phyloP scores from a whole-genome alignment of 352 stramenopile genomes.

The Phytophthora hybrid region DNA sequence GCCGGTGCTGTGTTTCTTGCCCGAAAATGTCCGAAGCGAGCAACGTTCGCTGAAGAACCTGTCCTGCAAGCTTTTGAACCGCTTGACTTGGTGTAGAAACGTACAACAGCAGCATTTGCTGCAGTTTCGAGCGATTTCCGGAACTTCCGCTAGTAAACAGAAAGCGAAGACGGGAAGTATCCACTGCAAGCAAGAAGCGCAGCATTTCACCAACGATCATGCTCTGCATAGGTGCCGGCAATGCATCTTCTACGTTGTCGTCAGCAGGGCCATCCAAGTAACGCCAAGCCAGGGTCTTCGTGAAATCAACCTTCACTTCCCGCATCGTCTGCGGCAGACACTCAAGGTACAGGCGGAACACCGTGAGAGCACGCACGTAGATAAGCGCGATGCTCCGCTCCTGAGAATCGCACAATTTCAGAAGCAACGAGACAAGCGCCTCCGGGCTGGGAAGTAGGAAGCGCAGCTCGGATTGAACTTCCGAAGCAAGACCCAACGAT shows the following conservation, averaged over 20 bases:
- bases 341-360: constrained; percentile 81
- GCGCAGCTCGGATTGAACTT: constrained; percentile 75
- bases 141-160: constrained; percentile 44
- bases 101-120: constrained; percentile 72
- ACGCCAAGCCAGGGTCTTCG: constrained; percentile 77
- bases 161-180: constrained; percentile 64
- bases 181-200: constrained; percentile 68
- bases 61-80: constrained; percentile 50
- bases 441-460: constrained; percentile 81
- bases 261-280: constrained; percentile 44
- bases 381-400: constrained; percentile 58
- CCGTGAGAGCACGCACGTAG: constrained; percentile 76
- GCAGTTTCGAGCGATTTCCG: constrained; percentile 57
- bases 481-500: constrained; percentile 24
- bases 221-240: constrained; percentile 45
- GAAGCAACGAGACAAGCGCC: constrained; percentile 77
- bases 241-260: neutral
- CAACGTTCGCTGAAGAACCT: constrained; percentile 68
- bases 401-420: constrained; percentile 69
- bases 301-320: constrained; percentile 87
- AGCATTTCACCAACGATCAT: constrained; percentile 80
- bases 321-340: constrained; percentile 78
- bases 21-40: constrained; percentile 69
- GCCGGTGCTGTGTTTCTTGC: constrained; percentile 19
- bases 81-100: constrained; percentile 45